Conservation (phyloP, 106 monocot species). For the Dendrobium officinale region DNA sequence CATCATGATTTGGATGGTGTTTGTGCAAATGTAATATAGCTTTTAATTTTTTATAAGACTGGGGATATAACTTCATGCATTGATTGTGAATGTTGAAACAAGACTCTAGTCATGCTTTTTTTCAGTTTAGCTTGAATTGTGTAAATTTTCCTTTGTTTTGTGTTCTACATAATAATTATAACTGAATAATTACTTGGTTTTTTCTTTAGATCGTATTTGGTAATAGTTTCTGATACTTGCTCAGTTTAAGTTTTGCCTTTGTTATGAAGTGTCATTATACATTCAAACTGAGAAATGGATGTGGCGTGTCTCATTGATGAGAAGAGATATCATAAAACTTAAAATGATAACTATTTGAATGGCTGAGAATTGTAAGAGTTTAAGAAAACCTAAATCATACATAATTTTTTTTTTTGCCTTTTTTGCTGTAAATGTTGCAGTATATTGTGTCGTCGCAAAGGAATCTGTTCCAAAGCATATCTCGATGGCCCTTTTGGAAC, state of each 20-base stretch:
- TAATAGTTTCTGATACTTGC: background rate
- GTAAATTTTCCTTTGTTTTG: background rate
- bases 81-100: background rate
- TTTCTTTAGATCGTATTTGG: background rate
- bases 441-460: slow-evolving; percentile 89
- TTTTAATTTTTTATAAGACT: background rate
- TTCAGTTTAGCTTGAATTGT: background rate
- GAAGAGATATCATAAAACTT: background rate
- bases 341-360: background rate
- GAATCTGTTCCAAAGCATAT: slow-evolving; percentile 76
- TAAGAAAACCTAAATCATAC: background rate
- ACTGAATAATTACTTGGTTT: background rate
- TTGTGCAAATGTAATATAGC: background rate
- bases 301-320: background rate
- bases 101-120: background rate
- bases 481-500: slow-evolving; percentile 67
- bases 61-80: background rate
- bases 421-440: slow-evolving; percentile 28
- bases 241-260: background rate
- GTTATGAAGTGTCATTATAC: background rate
- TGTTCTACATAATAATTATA: background rate
- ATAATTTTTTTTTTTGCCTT: background rate
- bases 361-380: background rate
- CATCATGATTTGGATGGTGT: background rate
- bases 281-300: no score